Evolutionary conservation across 2,329 filamentous ascomycete species (phyloP).

Genomic region (Metarhizium brunneum): DNA sequence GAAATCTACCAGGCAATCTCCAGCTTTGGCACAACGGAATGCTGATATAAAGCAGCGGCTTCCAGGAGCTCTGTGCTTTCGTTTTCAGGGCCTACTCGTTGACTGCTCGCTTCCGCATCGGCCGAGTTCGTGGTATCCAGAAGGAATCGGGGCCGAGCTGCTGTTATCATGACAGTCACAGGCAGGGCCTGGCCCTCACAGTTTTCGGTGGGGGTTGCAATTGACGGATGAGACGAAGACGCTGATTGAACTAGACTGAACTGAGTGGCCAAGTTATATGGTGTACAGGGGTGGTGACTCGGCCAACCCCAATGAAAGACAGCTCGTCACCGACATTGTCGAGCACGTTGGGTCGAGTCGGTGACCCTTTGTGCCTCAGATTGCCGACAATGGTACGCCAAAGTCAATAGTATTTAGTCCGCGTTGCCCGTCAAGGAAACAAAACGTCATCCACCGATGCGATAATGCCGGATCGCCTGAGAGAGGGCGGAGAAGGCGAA

Average conservation of each 20-base stretch:
- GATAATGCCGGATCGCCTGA: no score
- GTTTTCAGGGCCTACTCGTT: background rate
- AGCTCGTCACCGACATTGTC: conserved; percentile 2
- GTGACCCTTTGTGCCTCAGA: background rate
- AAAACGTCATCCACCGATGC: no score
- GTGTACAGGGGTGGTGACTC: background rate
- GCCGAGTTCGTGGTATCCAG: background rate
- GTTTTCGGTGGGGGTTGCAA: background rate
- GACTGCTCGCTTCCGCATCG: background rate
- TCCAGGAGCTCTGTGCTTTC: background rate
- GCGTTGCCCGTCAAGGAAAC: background rate
- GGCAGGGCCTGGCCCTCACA: background rate
- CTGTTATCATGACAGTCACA: background rate
- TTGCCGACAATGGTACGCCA: background rate
- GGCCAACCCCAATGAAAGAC: background rate
- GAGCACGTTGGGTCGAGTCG: background rate
- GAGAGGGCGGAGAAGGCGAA: background rate
- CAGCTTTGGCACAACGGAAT: background rate
- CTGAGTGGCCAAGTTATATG: background rate
- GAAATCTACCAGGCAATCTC: background rate
- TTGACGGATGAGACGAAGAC: background rate
- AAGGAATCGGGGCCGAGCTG: background rate
- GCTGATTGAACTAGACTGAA: background rate
- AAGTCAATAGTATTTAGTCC: background rate
- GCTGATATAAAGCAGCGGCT: background rate